phyloP scores from a whole-genome alignment of 441 rosid species.

The Eruca vesicaria region DNA sequence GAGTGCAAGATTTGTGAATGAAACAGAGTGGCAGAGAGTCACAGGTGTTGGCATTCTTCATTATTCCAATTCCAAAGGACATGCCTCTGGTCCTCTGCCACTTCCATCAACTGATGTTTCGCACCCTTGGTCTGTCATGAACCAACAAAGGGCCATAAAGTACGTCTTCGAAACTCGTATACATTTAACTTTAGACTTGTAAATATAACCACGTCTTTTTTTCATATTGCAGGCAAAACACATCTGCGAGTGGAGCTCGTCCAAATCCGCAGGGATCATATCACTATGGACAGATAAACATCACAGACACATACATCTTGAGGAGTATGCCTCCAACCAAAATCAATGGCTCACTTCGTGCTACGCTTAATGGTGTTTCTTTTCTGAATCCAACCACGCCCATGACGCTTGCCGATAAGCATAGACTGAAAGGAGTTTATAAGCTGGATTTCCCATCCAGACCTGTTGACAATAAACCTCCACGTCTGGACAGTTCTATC shows the following conservation, averaged over 20 bases:
- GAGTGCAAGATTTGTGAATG: slow-evolving; percentile 90
- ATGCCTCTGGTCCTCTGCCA: slow-evolving; percentile 80
- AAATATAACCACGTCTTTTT: slow-evolving; percentile 45
- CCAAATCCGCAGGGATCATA: slow-evolving; percentile 96
- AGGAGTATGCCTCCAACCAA: slow-evolving; percentile 67
- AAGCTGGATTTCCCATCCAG: slow-evolving; percentile 76
- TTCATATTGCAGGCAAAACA: slow-evolving; percentile 65
- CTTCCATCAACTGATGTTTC: slow-evolving; percentile 67
- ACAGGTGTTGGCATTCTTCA: slow-evolving; percentile 93
- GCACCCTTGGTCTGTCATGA: slow-evolving; percentile 84
- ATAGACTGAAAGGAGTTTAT: slow-evolving; percentile 73
- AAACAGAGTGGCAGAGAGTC: slow-evolving; percentile 83
- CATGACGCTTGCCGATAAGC: slow-evolving; percentile 70
- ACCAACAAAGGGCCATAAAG: slow-evolving; percentile 84
- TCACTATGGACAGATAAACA: slow-evolving; percentile 83
- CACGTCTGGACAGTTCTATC: slow-evolving; percentile 56
- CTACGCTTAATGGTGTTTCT: slow-evolving; percentile 84
- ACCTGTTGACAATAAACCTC: slow-evolving; percentile 61
- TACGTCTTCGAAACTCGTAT: slow-evolving; percentile 34
- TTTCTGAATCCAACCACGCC: slow-evolving; percentile 73
- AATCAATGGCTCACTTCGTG: slow-evolving; percentile 60
- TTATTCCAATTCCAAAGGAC: slow-evolving; percentile 92
- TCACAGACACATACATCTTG: slow-evolving; percentile 66
- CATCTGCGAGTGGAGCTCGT: slow-evolving; percentile 88
- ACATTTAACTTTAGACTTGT: slow-evolving; percentile 41